Evolutionary conservation across 148 eudicot species (phyloP), one percentile per base, ranked within the genome.

Genomic region (Silene uniflora): DNA sequence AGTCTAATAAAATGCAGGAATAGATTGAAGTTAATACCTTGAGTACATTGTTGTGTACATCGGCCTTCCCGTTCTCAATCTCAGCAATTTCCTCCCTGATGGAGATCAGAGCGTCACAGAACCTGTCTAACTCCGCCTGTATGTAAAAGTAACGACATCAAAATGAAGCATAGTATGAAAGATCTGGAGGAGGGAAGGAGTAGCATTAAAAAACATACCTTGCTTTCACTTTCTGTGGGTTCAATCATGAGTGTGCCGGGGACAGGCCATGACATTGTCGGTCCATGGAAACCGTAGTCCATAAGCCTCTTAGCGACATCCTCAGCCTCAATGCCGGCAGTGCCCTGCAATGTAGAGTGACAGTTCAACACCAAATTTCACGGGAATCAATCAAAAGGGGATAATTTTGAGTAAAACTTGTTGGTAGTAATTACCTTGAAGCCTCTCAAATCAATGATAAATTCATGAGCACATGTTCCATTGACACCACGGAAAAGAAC

Each of bases 171-270:
- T 54, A 6, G 4, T 27, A 55, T 13, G 6, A 44, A 52, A 14
- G 56, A 76, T 67, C 6, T 52, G 3, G 39, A 58, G 27, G 27
- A n/a, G 18, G 21, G 23, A 6, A 69, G 21, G 32, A 8, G 73
- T 81, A 66, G 60, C 73, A 22, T 18, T 63, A 14, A 32, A 67
- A 29, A 24, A 17, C 21, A 63, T 79, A 92, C 98, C 96, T 89
- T 95, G 97, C 98, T 95, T 83, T 95, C 98, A 81, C 98, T 95
- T 84, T 95, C 98, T 47, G 98, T 95, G 54, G 98, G 98, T 81
- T 95, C 98, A 83, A 95, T 92, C 98, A 95, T 95, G 83, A 95
- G 96, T 13, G 98, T 95, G 69, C 98, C 98, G 12, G 97, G 98
- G 65, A 95, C 98, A 25, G 98, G 98, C 97, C 97, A 95, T 72